Percentiles rank a stretch among this genome's conserved stretches.
These are phyloP conservation scores for Ustilago nuda DNA, from an alignment of 1,284 basidiomycete species.

Conservation along the genomic window DNA sequence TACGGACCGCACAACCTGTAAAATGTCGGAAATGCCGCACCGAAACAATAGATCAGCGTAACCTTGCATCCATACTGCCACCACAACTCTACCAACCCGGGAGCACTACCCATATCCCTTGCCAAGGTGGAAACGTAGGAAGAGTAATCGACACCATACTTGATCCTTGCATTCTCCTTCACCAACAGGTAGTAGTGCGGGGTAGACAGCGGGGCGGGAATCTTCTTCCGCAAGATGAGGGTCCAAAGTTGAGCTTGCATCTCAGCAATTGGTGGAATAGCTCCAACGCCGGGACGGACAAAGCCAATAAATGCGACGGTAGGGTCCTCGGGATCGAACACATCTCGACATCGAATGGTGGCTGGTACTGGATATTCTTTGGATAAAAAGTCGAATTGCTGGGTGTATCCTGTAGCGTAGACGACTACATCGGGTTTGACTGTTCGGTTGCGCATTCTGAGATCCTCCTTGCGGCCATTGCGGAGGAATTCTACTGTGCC, in stretches of 20 bases:
- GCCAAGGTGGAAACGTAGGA: slow-evolving; percentile 76
- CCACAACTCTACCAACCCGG: slow-evolving; percentile 73
- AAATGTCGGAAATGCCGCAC: slow-evolving; percentile 76
- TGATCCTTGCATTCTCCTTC: slow-evolving; percentile 74
- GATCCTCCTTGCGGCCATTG: slow-evolving; percentile 71
- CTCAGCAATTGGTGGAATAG: slow-evolving; percentile 78
- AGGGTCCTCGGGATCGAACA: slow-evolving; percentile 73
- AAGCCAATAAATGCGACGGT: slow-evolving; percentile 76
- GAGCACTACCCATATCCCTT: slow-evolving; percentile 75
- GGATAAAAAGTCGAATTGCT: slow-evolving; percentile 74
- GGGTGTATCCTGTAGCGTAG: slow-evolving; percentile 70
- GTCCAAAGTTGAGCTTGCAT: slow-evolving; percentile 78
- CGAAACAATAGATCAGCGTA: slow-evolving; percentile 75
- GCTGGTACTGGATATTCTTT: slow-evolving; percentile 73
- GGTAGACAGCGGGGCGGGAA: slow-evolving; percentile 71
- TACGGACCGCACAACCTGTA: slow-evolving; percentile 76
- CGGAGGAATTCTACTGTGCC: slow-evolving; percentile 73
- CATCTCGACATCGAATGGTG: slow-evolving; percentile 74
- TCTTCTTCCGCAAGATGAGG: slow-evolving; percentile 72
- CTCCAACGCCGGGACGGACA: slow-evolving; percentile 75
- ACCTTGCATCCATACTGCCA: slow-evolving; percentile 74
- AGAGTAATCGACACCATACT: slow-evolving; percentile 75
- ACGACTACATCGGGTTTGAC: slow-evolving; percentile 74
- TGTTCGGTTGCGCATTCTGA: slow-evolving; percentile 71
- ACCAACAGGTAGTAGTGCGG: slow-evolving; percentile 76